phyloP scores from a whole-genome alignment of 2,329 filamentous ascomycete species.

The Penicillium olsonii region DNA sequence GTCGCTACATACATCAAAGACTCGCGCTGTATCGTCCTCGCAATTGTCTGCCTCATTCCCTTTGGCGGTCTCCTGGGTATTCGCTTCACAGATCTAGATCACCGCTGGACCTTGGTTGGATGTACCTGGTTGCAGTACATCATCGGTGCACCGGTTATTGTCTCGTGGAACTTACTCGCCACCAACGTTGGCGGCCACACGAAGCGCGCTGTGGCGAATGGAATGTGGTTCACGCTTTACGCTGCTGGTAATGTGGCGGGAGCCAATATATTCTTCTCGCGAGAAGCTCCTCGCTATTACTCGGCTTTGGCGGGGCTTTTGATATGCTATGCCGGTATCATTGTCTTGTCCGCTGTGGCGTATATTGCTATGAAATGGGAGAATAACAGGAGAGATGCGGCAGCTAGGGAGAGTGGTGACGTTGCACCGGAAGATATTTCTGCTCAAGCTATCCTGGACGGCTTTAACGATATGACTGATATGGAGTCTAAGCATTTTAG shows the following conservation, averaged over 20 bases:
- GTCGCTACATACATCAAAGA: slow-evolving; percentile 49
- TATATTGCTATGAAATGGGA: slow-evolving; percentile 30
- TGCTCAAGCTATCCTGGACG: slow-evolving; percentile 30
- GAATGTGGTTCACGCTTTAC: slow-evolving; percentile 52
- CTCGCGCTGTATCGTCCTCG: slow-evolving; percentile 35
- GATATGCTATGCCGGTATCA: slow-evolving; percentile 47
- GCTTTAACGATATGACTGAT: slow-evolving; percentile 41
- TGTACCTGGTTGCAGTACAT: slow-evolving; percentile 57
- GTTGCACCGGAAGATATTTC: slow-evolving; percentile 13
- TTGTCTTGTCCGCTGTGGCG: slow-evolving; percentile 32
- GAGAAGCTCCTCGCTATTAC: slow-evolving; percentile 47
- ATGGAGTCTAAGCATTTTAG: slow-evolving; percentile 39
- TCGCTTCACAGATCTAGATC: slow-evolving; percentile 47
- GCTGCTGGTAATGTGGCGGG: slow-evolving; percentile 53
- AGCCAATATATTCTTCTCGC: slow-evolving; percentile 50
- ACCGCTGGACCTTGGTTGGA: slow-evolving; percentile 53
- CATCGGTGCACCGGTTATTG: slow-evolving; percentile 52
- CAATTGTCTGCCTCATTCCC: slow-evolving; percentile 31
- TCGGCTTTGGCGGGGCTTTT: slow-evolving; percentile 48
- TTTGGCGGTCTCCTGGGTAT: slow-evolving; percentile 55
- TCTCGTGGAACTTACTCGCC: slow-evolving; percentile 55
- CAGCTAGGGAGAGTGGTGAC: slow-evolving; percentile 3
- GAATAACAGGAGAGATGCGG: slow-evolving; percentile 25
- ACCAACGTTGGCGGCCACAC: slow-evolving; percentile 54
- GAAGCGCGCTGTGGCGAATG: slow-evolving; percentile 53